Percentiles rank a stretch among this genome's conserved stretches.
Conservation (phyloP, 495 filamentous ascomycete genomes). For the Trichoderma asperelloides region DNA sequence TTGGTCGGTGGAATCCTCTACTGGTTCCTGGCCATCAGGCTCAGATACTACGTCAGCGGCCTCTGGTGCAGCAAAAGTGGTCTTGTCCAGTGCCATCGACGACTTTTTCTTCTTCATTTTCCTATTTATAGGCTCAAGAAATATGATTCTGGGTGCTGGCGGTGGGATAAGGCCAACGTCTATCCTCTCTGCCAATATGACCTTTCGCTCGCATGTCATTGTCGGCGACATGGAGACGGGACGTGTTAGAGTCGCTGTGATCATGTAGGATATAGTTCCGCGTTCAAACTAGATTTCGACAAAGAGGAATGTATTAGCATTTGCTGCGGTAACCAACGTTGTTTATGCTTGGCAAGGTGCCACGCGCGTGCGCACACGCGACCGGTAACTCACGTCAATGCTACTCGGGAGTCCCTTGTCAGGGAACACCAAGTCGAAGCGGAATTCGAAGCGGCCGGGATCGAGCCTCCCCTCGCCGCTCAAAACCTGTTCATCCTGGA, state of each 20-base stretch:
- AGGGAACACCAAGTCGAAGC: constrained; percentile 77
- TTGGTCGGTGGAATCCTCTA: neutral
- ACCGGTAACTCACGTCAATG: constrained; percentile 62
- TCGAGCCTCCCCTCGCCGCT: constrained; percentile 86
- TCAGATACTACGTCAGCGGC: constrained; percentile 21
- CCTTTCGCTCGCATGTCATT: constrained; percentile 65
- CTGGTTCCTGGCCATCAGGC: constrained; percentile 14
- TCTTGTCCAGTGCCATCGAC: constrained; percentile 6
- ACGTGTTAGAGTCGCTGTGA: constrained; percentile 81
- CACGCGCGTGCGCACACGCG: constrained; percentile 15
- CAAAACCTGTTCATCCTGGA: constrained; percentile 82
- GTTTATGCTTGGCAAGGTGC: neutral
- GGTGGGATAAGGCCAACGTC: constrained; percentile 45
- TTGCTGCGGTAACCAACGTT: neutral
- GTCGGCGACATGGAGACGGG: constrained; percentile 81
- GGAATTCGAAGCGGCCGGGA: constrained; percentile 81
- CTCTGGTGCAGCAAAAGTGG: constrained; percentile 13
- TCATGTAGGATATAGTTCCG: constrained; percentile 82
- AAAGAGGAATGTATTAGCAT: neutral
- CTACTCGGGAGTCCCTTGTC: constrained; percentile 78
- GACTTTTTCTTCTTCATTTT: constrained; percentile 44
- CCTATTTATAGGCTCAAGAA: constrained; percentile 63
- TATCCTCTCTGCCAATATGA: constrained; percentile 65
- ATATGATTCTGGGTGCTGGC: constrained; percentile 64
- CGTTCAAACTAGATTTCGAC: constrained; percentile 68